Conservation (phyloP, 805 yeast species). For the Debaryomyces maramus region DNA sequence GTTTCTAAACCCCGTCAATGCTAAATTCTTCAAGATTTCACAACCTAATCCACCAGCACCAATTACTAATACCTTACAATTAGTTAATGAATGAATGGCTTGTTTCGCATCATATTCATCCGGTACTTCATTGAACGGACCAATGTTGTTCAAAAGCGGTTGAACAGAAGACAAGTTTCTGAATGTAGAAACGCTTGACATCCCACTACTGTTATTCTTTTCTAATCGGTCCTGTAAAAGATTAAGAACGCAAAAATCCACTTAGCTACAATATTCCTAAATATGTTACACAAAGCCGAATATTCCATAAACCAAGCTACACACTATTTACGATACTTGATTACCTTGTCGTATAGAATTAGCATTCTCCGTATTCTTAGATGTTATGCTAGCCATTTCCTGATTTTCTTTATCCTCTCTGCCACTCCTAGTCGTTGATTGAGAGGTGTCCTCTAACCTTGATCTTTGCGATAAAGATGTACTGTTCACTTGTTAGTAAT, state of each 20-base stretch:
- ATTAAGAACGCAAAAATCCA: too few relatives aligned
- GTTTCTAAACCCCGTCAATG: slow-evolving; percentile 63
- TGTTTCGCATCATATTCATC: slow-evolving; percentile 28
- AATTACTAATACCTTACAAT: slow-evolving; percentile 42
- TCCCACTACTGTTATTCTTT: neutral
- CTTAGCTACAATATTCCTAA: too few relatives aligned
- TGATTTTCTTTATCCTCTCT: slow-evolving; percentile 6
- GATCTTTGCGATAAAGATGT: neutral
- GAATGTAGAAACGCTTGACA: neutral
- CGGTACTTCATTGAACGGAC: slow-evolving; percentile 43
- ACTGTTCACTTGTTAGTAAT: slow-evolving; percentile 2
- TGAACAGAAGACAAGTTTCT: neutral
- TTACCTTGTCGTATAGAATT: neutral
- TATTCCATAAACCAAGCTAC: too few relatives aligned
- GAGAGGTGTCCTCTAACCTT: neutral
- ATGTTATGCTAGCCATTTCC: neutral
- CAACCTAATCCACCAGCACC: slow-evolving; percentile 90
- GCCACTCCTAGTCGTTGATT: neutral
- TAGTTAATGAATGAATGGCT: slow-evolving; percentile 22
- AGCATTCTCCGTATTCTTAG: neutral
- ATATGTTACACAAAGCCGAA: neutral
- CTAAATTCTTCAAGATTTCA: slow-evolving; percentile 72
- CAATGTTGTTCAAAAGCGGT: slow-evolving; percentile 22
- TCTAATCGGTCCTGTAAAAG: too few relatives aligned
- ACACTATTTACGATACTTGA: neutral